Conservation (phyloP, 1,139 yeast genomes). For the Yamadazyma atmosphaerica region DNA sequence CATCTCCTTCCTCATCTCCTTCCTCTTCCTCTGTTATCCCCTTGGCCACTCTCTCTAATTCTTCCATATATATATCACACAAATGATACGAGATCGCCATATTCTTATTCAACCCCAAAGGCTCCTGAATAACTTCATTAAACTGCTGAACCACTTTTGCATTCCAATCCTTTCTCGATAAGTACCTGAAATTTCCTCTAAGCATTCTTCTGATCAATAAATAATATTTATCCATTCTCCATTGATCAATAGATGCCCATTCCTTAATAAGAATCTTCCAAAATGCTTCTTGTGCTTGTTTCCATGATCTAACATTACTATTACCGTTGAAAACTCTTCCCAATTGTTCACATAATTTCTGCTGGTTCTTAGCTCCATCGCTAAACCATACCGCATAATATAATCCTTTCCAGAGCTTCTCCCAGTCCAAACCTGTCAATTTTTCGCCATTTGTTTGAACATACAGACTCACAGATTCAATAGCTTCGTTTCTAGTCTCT, state of each 20-base stretch:
- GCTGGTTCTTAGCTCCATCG: constrained; percentile 92
- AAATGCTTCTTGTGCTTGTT: constrained; percentile 66
- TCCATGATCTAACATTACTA: constrained; percentile 19
- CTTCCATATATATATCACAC: constrained; percentile 82
- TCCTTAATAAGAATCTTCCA: constrained; percentile 80
- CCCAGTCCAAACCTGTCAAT: constrained; percentile 52
- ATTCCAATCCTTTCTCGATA: constrained; percentile 60
- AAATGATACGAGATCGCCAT: constrained; percentile 83
- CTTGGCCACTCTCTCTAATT: constrained; percentile 44
- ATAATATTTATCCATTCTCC: constrained; percentile 85
- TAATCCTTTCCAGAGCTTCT: constrained; percentile 91
- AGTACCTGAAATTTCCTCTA: constrained; percentile 60
- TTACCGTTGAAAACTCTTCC: constrained; percentile 57
- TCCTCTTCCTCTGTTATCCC: constrained; percentile 24
- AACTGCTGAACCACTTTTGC: constrained; percentile 46
- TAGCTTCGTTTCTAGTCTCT: constrained; percentile 72
- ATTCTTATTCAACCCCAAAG: constrained; percentile 59
- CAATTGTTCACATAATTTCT: constrained; percentile 71
- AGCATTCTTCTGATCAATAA: constrained; percentile 77
- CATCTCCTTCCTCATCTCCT: constrained; percentile 40
- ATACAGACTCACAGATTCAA: constrained; percentile 64
- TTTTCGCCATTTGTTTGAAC: constrained; percentile 41
- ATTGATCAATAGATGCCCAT: constrained; percentile 83
- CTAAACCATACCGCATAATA: constrained; percentile 95
- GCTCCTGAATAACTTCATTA: constrained; percentile 38